phyloP scores from a whole-genome alignment of 176 grass and related monocot genomes.

The Carex littledalei region DNA sequence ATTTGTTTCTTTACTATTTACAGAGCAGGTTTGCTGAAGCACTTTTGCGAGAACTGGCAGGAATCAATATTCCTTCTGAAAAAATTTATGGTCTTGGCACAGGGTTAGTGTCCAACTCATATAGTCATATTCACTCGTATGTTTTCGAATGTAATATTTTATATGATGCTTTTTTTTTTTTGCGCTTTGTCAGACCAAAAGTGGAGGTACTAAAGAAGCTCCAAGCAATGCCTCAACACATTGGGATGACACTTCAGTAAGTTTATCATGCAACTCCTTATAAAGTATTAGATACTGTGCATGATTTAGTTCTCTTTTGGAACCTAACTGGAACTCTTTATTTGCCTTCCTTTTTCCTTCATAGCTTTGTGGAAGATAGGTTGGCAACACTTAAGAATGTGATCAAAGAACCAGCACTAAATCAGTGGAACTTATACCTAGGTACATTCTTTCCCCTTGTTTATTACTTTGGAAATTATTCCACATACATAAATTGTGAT shows the following conservation, averaged over 20 bases:
- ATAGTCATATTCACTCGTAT: not conserved
- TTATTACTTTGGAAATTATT: not conserved
- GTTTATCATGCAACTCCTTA: not conserved
- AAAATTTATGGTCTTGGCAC: constrained; percentile 90
- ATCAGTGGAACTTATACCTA: constrained; percentile 78
- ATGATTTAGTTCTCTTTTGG: not conserved
- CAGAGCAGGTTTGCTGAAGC: constrained; percentile 88
- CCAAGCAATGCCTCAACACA: constrained; percentile 63
- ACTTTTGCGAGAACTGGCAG: constrained; percentile 66
- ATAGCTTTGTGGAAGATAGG: constrained; percentile 77
- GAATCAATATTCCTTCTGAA: constrained; percentile 66
- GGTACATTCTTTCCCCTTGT: constrained; percentile 31
- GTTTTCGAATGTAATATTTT: not conserved
- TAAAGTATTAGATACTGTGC: not conserved
- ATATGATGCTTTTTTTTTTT: constrained; percentile 5
- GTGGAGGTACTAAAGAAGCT: constrained; percentile 75
- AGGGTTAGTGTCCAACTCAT: constrained; percentile 42
- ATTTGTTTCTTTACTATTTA: not conserved
- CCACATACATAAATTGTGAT: not conserved
- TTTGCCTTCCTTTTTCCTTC: not conserved
- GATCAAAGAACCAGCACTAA: constrained; percentile 70
- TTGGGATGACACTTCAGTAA: constrained; percentile 67
- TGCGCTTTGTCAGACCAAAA: constrained; percentile 55
- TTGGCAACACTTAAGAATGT: constrained; percentile 80
- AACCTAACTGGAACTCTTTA: not conserved